Conservation (phyloP, 495 filamentous ascomycete genomes). For the Pseudoneurospora amorphoporcata region DNA sequence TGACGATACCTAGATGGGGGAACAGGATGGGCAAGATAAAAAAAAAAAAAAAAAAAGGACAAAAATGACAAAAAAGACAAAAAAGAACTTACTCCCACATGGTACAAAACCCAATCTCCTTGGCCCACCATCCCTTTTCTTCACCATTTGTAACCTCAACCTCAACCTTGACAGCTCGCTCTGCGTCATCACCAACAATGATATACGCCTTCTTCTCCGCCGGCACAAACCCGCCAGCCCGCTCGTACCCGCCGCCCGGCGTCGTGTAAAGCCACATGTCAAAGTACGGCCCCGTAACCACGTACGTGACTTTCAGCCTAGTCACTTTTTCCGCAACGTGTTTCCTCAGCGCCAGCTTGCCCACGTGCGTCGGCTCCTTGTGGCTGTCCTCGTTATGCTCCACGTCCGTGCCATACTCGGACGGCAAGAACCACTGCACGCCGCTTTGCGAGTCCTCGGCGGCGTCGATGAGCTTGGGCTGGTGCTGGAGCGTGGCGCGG, state of each 20-base stretch:
- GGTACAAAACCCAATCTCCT: slow-evolving; percentile 51
- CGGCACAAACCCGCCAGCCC: slow-evolving; percentile 45
- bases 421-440: slow-evolving; percentile 60
- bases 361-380: slow-evolving; percentile 56
- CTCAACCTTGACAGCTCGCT: slow-evolving; percentile 32
- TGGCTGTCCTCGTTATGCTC: slow-evolving; percentile 49
- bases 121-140: no score
- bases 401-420: slow-evolving; percentile 67
- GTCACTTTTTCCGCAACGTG: slow-evolving; percentile 41
- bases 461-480: slow-evolving; percentile 48
- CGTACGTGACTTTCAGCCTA: slow-evolving; percentile 51
- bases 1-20: background rate
- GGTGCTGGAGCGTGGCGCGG: slow-evolving; percentile 44
- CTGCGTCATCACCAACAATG: slow-evolving; percentile 36
- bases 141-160: slow-evolving; percentile 15
- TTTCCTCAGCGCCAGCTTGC: slow-evolving; percentile 55
- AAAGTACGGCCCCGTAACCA: slow-evolving; percentile 61
- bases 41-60: background rate
- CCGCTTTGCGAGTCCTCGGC: slow-evolving; percentile 39
- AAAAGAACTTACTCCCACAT: slow-evolving; percentile 51
- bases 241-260: slow-evolving; percentile 11
- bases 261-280: slow-evolving; percentile 49
- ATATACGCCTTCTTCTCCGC: slow-evolving; percentile 47
- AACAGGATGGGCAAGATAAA: no score
- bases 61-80: background rate